Conservation (phyloP, 768 basidiomycete genomes). For the Kwoniella sp. region DNA sequence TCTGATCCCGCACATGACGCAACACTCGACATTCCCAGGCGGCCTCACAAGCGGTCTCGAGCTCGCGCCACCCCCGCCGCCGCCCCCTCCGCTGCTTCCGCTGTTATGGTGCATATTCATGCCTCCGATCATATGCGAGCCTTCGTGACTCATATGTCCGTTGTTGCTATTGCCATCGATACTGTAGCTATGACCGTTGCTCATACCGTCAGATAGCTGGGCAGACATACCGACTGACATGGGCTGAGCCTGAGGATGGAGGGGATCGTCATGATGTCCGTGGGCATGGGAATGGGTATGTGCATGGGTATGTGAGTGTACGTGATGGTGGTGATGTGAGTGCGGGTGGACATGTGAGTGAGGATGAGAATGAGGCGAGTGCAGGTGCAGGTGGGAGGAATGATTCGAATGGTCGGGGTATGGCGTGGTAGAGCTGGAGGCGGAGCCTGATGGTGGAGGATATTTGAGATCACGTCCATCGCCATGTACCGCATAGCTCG, state of each 20-base stretch:
- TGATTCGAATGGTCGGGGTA: not conserved
- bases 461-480: not conserved
- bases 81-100: conserved; percentile 19
- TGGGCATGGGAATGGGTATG: conserved; percentile 4
- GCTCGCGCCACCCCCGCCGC: conserved; percentile 11
- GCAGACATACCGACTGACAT: not conserved
- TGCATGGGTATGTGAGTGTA: conserved; percentile 9
- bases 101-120: not conserved
- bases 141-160: not conserved
- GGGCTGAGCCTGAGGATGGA: not conserved
- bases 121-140: not conserved
- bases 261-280: not conserved
- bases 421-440: not conserved
- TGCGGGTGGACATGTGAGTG: conserved; percentile 9
- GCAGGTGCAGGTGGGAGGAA: not conserved
- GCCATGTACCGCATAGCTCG: not conserved
- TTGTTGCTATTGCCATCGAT: not conserved
- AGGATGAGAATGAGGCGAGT: not conserved
- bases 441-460: not conserved
- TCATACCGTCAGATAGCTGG: not conserved
- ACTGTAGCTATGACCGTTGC: not conserved
- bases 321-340: conserved; percentile 3
- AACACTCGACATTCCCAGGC: conserved; percentile 48
- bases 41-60: conserved; percentile 48
- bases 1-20: conserved; percentile 46